Base-by-base conservation (phyloP, 1,284 basidiomycete genomes). In the Fomitopsis schrenkii region DNA sequence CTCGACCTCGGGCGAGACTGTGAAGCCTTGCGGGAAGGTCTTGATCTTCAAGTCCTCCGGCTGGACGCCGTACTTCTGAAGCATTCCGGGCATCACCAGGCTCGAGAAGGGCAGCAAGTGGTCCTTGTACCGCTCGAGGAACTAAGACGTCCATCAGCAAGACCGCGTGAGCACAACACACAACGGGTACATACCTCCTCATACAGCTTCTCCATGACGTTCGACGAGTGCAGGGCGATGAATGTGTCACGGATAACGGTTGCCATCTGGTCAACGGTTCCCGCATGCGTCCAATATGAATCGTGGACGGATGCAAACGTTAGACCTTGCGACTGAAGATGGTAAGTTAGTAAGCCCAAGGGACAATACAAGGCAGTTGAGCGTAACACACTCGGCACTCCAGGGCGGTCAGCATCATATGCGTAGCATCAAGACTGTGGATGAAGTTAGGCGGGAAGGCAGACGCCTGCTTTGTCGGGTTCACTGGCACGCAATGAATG, bases 401-500 rank as follows among this genome's bases (percentile, higher is more conserved):
- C 45, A 97, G 81, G n/a, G 97, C 96, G 1, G 96, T 98, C 66
- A 98, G 78, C 83, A 98, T 91, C 96, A 99, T 98, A 77, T 99
- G 97, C 1, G 97, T 98, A 3, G 97, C 97, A 74, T 99, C 97
- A 55, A 99, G 82, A 70, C 92, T 95, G 75, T 99, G 97, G 62
- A 99, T 94, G 72, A 97, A 99, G 80, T 99, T 99, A 44, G 97
- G 97, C 12, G 97, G 97, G 87, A 99, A 99, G 2, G 97, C 97
- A 2, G 93, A 88, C 0, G 95, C 91, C 75, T 99, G 97, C 75
- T 97, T 97, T 63, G 80, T 70, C 0, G 93, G 78, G 68, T 95
- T 92, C 42, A 98, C 96, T 86, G 54, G 26, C 14, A 14, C 36
- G 28, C 7, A 55, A 45, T 44, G 55, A 61, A 62, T 26, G 33